Base-by-base conservation (phyloP, 2,329 filamentous ascomycete species). In the Helminthosporium solani region DNA sequence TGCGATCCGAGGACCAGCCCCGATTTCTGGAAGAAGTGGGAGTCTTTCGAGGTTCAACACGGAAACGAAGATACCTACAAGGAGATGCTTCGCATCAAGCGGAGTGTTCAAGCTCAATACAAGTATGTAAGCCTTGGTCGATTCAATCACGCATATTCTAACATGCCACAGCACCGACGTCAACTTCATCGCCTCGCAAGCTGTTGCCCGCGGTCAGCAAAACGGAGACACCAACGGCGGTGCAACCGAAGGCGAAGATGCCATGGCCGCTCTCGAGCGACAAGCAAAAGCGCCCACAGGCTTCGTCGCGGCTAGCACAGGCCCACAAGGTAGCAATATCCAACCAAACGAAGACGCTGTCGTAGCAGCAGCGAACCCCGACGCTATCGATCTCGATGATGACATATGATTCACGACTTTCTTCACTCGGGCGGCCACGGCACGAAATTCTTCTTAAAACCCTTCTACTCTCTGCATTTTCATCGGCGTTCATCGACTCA, bases 51-150 rank as follows among this genome's bases (percentile, higher is more conserved):
- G 72, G 90, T 97, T 18, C 88, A 95, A 68, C 94, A 99, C 66
- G 94, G 94, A 55, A 99, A 99, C 73, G 95, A 99, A 70, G 94
- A 99, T 70, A 99, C 95, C 0, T 99, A 95, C 79, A 96, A 96
- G 76, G 94, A 99, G 70, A 99, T 99, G 94, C 78, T 97, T 52
- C 86, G 94, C 23, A 90, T 99, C 77, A 99, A 97, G 79, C 80
- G 94, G 67, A 96, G 90, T 71, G 94, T 99, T 11, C 90, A 96
- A 71, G 92, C 94, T 42, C 89, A 96, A 74, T 99, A 95, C 78
- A 97, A 97, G 80, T 83, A 79, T 64, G 77, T 73, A 38, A n/a
- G n/a, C 16, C 23, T 12, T 40, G n/a, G 21, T 46, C 20, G n/a
- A 27, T 20, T 33, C 37, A 9, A 19, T 36, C 4, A 12, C 21